These are phyloP conservation scores for Coniella vitis DNA, from an alignment of 2,329 filamentous ascomycete species.

Conservation along the genomic window DNA sequence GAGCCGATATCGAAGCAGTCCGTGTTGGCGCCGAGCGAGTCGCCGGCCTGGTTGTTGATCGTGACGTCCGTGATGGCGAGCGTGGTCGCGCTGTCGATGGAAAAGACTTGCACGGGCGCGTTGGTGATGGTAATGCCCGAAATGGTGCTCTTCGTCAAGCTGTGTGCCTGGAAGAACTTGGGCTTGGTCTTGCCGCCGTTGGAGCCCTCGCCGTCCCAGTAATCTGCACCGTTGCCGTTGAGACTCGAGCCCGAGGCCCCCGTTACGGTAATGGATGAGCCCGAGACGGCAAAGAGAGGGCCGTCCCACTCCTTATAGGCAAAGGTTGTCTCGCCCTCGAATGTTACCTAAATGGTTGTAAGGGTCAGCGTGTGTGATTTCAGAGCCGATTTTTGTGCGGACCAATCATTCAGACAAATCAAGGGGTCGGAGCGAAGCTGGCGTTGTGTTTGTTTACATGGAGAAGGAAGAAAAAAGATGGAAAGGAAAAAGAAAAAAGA, in stretches of 20 bases:
- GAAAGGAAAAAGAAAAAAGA: no score
- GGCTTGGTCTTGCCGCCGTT: constrained; percentile 4
- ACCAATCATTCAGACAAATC: no score
- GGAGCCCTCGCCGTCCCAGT: constrained; percentile 21
- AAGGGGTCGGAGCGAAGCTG: no score
- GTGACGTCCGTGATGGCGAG: constrained; percentile 29
- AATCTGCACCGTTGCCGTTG: constrained; percentile 15
- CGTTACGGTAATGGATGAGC: constrained; percentile 17
- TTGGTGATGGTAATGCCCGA: constrained; percentile 33
- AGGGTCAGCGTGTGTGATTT: no score
- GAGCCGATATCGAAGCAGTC: constrained; percentile 52
- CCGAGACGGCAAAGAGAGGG: constrained; percentile 14
- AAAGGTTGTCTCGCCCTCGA: constrained; percentile 17
- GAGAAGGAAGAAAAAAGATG: no score
- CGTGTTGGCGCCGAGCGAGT: constrained; percentile 41
- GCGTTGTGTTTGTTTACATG: no score
- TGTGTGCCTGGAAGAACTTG: constrained; percentile 1
- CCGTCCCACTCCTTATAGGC: constrained; percentile 13
- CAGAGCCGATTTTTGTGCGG: no score
- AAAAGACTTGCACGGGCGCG: constrained; percentile 36
- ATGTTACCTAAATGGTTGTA: constrained; percentile 7
- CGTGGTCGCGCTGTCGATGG: constrained; percentile 29
- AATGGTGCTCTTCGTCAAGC: constrained; percentile 23
- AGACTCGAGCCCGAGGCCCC: constrained; percentile 18
- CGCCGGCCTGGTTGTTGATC: constrained; percentile 33